A percentile compares a stretch with the other conserved stretches of the same genome.
Conservation (phyloP, 2,329 filamentous ascomycete species). For the Cercospora canescens region DNA sequence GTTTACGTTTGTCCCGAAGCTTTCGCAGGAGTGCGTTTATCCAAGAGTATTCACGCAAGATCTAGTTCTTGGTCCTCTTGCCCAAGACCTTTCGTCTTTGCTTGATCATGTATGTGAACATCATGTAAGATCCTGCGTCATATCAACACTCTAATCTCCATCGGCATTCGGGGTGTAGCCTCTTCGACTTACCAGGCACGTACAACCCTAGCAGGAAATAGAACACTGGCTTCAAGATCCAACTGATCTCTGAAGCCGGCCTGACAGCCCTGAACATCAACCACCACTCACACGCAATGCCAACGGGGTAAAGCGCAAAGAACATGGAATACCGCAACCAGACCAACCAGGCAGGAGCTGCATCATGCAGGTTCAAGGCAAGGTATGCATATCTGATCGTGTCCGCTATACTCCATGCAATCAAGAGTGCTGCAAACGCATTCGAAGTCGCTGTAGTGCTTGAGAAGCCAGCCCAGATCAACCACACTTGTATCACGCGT, state of each 20-base stretch:
- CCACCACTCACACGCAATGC: constrained; percentile 16
- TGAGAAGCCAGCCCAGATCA: constrained; percentile 11
- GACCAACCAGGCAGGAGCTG: constrained; percentile 5
- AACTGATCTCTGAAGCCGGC: constrained; percentile 1
- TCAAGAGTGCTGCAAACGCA: neutral
- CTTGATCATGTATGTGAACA: constrained; percentile 17
- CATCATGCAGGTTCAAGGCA: constrained; percentile 8
- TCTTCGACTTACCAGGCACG: constrained; percentile 5
- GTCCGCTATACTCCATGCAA: constrained; percentile 12
- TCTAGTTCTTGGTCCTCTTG: neutral
- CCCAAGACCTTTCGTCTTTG: constrained; percentile 9
- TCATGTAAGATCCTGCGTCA: constrained; percentile 1
- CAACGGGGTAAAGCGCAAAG: constrained; percentile 8
- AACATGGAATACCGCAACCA: constrained; percentile 14
- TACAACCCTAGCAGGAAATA: constrained; percentile 13
- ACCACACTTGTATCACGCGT: constrained; percentile 12
- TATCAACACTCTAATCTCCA: neutral
- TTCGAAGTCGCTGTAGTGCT: neutral
- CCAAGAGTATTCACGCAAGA: neutral
- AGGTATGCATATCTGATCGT: constrained; percentile 9
- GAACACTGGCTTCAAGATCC: constrained; percentile 3
- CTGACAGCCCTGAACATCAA: constrained; percentile 8
- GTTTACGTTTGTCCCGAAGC: too few species aligned
- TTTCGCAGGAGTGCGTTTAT: neutral
- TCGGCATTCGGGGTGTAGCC: neutral